phyloP scores from a whole-genome alignment of 495 filamentous ascomycete species.

The Penicillium samsonianum region DNA sequence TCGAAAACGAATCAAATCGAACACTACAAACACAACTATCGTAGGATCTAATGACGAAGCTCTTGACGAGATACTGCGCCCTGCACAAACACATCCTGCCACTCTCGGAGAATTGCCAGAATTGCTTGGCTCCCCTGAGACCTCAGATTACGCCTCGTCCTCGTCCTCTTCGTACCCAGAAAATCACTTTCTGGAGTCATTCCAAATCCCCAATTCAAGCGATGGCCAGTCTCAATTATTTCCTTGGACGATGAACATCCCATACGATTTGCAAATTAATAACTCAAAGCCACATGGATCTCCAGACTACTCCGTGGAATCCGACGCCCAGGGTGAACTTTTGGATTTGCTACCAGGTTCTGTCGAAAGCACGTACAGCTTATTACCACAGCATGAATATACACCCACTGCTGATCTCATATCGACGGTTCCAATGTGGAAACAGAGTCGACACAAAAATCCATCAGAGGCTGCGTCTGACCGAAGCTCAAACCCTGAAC shows the following conservation, averaged over 20 bases:
- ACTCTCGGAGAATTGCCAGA: background rate
- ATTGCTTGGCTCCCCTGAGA: background rate
- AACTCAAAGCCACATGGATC: background rate
- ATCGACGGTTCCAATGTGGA: background rate
- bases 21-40: background rate
- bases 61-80: constrained; percentile 8
- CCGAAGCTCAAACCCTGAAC: background rate
- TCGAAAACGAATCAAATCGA: constrained; percentile 2
- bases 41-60: background rate
- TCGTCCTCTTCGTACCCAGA: constrained; percentile 5
- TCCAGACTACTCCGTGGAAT: background rate
- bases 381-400: background rate
- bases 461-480: background rate
- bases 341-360: background rate
- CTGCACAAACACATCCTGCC: constrained; percentile 7
- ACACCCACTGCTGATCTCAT: background rate
- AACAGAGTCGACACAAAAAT: background rate
- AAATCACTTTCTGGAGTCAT: background rate
- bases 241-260: background rate
- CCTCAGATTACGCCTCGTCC: background rate
- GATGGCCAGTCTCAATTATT: background rate
- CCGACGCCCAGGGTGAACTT: background rate
- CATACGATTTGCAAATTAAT: background rate
- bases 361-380: background rate
- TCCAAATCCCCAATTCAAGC: background rate